These are phyloP conservation scores for Pseudogymnoascus sp. DNA, from an alignment of 2,329 filamentous ascomycete genomes.

Conservation along the genomic window DNA sequence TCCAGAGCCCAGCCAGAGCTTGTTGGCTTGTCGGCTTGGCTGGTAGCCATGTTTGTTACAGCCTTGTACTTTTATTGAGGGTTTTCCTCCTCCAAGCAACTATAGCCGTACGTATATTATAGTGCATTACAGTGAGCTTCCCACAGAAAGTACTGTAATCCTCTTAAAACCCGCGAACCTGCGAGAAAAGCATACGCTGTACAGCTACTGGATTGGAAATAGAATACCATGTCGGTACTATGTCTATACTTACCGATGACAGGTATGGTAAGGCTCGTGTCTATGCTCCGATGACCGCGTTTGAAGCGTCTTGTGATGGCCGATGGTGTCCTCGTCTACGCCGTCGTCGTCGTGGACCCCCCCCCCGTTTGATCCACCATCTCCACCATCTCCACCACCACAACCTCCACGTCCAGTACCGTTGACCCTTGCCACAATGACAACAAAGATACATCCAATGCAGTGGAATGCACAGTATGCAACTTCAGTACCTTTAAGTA, in stretches of 20 bases:
- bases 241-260: not conserved
- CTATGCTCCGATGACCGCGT: slow-evolving; percentile 2
- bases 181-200: not conserved
- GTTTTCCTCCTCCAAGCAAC: no score
- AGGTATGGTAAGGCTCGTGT: not conserved
- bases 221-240: not conserved
- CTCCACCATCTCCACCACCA: not conserved
- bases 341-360: not conserved
- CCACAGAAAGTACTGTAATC: not conserved
- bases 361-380: not conserved
- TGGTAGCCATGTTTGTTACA: not conserved
- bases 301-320: not conserved
- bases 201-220: not conserved
- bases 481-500: not conserved
- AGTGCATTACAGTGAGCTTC: not conserved
- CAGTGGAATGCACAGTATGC: not conserved
- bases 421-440: not conserved
- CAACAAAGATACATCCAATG: not conserved
- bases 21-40: not conserved
- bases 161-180: not conserved
- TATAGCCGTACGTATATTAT: no score
- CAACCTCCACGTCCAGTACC: not conserved
- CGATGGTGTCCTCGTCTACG: not conserved
- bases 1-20: not conserved
- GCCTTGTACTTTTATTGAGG: not conserved